Percentiles rank a stretch among this genome's conserved stretches.
Conservation (phyloP, 1,284 basidiomycete genomes). For the Trichosporon inkin region DNA sequence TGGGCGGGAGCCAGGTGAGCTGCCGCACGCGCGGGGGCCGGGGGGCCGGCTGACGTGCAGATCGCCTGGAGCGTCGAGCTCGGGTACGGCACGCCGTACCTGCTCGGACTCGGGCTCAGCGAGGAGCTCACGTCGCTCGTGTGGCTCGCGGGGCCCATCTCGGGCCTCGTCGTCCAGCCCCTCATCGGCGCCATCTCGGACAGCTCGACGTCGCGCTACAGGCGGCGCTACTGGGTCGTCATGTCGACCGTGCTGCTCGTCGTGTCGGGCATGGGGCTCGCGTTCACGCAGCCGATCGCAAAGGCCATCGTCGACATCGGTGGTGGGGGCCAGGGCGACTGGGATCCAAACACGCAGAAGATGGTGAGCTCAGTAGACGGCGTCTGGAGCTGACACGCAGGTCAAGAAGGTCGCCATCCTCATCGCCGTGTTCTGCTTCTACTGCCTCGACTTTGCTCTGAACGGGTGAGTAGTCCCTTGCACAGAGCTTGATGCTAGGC, state of each 20-base stretch:
- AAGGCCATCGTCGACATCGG: conserved; percentile 71
- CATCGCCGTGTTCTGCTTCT: conserved; percentile 87
- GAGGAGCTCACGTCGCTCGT: conserved; percentile 89
- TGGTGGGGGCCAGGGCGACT: conserved; percentile 74
- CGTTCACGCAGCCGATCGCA: conserved; percentile 76
- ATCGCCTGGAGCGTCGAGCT: conserved; percentile 47
- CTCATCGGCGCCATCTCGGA: conserved; percentile 94
- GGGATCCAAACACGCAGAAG: conserved; percentile 72
- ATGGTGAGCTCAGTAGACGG: conserved; percentile 53
- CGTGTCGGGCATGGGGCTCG: conserved; percentile 58
- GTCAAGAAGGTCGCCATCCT: conserved; percentile 67
- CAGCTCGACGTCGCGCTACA: conserved; percentile 78
- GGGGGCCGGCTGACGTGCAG: conserved; percentile 25
- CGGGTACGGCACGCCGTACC: conserved; percentile 91
- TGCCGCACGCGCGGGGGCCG: not conserved
- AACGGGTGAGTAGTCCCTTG: conserved; percentile 56
- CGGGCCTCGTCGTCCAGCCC: conserved; percentile 89
- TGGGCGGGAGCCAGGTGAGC: conserved; percentile 69
- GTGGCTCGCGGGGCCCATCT: conserved; percentile 85
- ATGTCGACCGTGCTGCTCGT: conserved; percentile 69
- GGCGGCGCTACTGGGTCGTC: conserved; percentile 84
- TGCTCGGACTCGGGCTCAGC: conserved; percentile 80
- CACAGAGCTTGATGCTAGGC: not conserved
- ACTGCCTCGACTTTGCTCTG: conserved; percentile 87
- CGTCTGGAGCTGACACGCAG: conserved; percentile 48